These are phyloP conservation scores for Vitis hybrid DNA, from an alignment of 177 flowering plant species.

Conservation along the genomic window DNA sequence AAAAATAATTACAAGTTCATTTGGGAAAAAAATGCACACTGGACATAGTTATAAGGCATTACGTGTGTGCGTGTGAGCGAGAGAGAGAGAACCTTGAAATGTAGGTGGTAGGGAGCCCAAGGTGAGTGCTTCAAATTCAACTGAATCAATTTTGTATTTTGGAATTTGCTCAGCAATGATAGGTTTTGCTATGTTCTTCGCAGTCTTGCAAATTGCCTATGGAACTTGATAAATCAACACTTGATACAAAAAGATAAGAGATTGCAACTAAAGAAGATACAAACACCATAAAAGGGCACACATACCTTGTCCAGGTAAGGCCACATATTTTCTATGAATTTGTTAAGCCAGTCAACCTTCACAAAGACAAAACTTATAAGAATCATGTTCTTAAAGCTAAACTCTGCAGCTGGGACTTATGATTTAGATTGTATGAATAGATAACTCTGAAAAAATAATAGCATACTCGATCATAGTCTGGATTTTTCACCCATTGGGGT, in stretches of 20 bases:
- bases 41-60: no score
- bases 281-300: neutral
- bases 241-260: neutral
- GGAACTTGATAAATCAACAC: conserved; percentile 8
- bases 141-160: conserved; percentile 85
- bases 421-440: neutral
- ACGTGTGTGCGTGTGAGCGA: neutral
- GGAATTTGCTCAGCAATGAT: conserved; percentile 93
- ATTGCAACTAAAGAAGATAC: neutral
- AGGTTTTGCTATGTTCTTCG: conserved; percentile 69
- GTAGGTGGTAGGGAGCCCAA: conserved; percentile 90
- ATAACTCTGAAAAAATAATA: neutral
- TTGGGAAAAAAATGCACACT: no score
- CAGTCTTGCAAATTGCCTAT: conserved; percentile 91
- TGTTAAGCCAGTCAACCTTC: conserved; percentile 96
- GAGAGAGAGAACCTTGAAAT: conserved; percentile 64
- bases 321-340: conserved; percentile 80
- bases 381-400: neutral
- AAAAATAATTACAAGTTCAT: no score
- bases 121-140: conserved; percentile 80
- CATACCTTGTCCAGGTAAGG: conserved; percentile 91
- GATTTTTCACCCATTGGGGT: conserved; percentile 92
- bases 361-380: conserved; percentile 12
- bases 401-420: neutral
- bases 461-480: conserved; percentile 93